phyloP scores from a whole-genome alignment of 768 basidiomycete genomes.

The Tulasnella sp. region DNA sequence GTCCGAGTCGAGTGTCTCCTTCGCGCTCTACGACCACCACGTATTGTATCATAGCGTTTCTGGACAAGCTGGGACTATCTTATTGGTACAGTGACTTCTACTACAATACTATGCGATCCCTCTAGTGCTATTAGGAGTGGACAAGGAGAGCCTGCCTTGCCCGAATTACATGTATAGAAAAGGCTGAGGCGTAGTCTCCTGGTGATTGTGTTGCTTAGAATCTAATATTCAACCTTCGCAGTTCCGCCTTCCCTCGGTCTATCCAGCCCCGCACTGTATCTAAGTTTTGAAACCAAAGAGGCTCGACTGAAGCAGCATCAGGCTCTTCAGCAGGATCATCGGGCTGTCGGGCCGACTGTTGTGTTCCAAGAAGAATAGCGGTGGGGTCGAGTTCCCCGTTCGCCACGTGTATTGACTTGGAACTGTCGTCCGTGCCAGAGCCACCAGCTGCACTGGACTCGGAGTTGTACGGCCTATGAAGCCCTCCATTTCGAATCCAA shows the following conservation, averaged over 20 bases:
- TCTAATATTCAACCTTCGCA: not conserved
- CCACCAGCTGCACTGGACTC: not conserved
- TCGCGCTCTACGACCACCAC: no score
- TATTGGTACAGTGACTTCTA: no score
- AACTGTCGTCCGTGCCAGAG: not conserved
- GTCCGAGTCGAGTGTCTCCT: no score
- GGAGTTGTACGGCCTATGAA: not conserved
- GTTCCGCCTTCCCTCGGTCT: not conserved
- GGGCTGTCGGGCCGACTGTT: not conserved
- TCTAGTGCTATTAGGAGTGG: no score
- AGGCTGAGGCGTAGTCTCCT: no score
- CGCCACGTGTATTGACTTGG: not conserved
- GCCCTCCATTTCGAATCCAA: slow-evolving; percentile 16
- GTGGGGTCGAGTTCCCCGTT: not conserved
- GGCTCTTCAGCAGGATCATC: not conserved
- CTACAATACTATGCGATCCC: no score
- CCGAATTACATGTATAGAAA: no score
- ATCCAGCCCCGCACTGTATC: not conserved
- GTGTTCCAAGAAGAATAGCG: not conserved
- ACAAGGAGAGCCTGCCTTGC: no score
- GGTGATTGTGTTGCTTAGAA: no score
- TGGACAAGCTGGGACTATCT: no score
- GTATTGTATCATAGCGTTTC: no score
- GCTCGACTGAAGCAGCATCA: not conserved
- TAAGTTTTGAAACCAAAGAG: slow-evolving; percentile 6